Percentiles rank a stretch among this genome's conserved stretches.
These are phyloP conservation scores for Suillus fuscotomentosus DNA, from an alignment of 768 basidiomycete species.

Conservation along the genomic window DNA sequence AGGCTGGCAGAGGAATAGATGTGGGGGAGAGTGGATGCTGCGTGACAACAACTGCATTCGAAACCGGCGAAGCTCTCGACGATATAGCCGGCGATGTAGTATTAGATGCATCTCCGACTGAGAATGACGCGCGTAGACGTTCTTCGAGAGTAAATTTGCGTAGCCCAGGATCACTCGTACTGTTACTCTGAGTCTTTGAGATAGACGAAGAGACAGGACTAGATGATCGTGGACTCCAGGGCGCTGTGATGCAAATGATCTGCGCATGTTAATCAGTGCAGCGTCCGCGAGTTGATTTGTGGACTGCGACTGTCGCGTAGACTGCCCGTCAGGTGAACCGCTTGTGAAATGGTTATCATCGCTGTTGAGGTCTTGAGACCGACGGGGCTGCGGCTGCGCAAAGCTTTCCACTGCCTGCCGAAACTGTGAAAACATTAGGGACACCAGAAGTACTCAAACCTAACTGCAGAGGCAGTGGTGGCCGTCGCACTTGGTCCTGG, in stretches of 20 bases:
- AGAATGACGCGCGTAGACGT: slow-evolving; percentile 64
- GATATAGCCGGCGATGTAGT: slow-evolving; percentile 41
- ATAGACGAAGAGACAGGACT: slow-evolving; percentile 23
- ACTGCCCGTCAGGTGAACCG: slow-evolving; percentile 33
- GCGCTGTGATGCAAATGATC: slow-evolving; percentile 57
- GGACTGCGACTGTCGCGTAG: slow-evolving; percentile 32
- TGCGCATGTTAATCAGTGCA: slow-evolving; percentile 49
- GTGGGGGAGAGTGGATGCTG: slow-evolving; percentile 41
- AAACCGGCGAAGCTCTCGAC: slow-evolving; percentile 40
- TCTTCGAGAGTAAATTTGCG: slow-evolving; percentile 72
- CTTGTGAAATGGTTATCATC: slow-evolving; percentile 31
- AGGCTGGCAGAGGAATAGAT: slow-evolving; percentile 44
- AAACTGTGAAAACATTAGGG: slow-evolving; percentile 71
- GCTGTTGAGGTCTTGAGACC: slow-evolving; percentile 31
- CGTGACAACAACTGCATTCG: slow-evolving; percentile 21
- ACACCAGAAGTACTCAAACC: neutral
- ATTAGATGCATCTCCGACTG: slow-evolving; percentile 53
- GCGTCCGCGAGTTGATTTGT: slow-evolving; percentile 22
- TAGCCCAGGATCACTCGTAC: slow-evolving; percentile 19
- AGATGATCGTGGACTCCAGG: slow-evolving; percentile 24
- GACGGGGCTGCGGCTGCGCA: slow-evolving; percentile 46
- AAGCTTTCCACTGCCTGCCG: slow-evolving; percentile 71
- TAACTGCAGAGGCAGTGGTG: neutral
- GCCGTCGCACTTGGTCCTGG: neutral
- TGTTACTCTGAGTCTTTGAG: slow-evolving; percentile 7